Evolutionary conservation across 305 asterid species (phyloP).

Genomic region (Fraxinus latifolia): DNA sequence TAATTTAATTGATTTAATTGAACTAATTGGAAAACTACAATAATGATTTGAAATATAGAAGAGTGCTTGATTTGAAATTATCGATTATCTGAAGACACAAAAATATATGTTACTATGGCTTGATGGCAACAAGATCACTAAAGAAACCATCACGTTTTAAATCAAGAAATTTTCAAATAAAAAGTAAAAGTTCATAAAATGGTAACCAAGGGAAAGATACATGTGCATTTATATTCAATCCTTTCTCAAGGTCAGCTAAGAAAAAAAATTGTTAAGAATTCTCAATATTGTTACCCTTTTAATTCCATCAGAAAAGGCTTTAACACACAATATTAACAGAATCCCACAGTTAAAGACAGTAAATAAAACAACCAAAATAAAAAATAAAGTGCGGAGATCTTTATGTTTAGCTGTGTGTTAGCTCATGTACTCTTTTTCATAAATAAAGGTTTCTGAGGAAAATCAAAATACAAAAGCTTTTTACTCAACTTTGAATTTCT

Average conservation of each 20-base stretch:
- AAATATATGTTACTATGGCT: neutral
- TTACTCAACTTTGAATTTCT: neutral
- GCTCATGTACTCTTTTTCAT: neutral
- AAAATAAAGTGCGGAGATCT: slow-evolving; percentile 6
- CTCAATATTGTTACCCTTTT: neutral
- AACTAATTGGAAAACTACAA: neutral
- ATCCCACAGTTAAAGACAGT: neutral
- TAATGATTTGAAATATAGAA: neutral
- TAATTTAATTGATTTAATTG: neutral
- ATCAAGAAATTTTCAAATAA: neutral
- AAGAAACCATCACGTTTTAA: neutral
- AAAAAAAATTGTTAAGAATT: neutral
- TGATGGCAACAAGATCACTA: neutral
- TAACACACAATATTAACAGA: neutral
- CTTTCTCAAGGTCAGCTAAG: neutral
- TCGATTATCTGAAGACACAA: neutral
- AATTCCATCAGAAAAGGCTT: neutral
- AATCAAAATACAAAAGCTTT: neutral
- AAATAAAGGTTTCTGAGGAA: neutral
- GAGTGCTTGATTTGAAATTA: neutral
- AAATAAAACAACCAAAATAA: neutral
- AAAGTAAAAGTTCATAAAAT: neutral
- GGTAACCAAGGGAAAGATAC: neutral
- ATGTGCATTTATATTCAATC: neutral
- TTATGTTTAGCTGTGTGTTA: neutral